These are phyloP conservation scores for Eremothecium gossypii DNA, from an alignment of 1,139 yeast genomes.

Conservation along the genomic window DNA sequence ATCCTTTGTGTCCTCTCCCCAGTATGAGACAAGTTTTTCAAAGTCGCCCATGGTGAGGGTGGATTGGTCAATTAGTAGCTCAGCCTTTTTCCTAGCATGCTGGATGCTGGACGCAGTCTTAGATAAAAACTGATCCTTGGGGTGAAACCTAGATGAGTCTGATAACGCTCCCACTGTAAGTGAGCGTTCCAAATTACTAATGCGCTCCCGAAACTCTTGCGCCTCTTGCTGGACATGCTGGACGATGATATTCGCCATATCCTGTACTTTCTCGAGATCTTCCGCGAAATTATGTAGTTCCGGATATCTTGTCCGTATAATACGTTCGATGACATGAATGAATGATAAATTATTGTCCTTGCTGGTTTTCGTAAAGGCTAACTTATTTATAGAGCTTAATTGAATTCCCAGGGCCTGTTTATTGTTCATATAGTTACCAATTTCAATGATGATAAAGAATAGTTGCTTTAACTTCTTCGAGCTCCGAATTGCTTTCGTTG, in stretches of 20 bases:
- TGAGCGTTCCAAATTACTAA: conserved; percentile 48
- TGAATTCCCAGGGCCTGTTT: conserved; percentile 81
- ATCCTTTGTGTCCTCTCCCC: conserved; percentile 72
- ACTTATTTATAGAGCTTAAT: conserved; percentile 68
- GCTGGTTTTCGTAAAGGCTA: conserved; percentile 76
- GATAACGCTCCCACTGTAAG: conserved; percentile 65
- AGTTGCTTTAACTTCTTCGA: conserved; percentile 59
- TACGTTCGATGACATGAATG: conserved; percentile 76
- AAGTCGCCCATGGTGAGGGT: conserved; percentile 45
- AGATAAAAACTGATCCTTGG: conserved; percentile 56
- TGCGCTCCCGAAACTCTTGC: conserved; percentile 45
- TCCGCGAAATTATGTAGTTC: conserved; percentile 68
- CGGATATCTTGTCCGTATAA: conserved; percentile 68
- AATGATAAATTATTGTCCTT: conserved; percentile 69
- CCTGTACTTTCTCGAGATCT: conserved; percentile 54
- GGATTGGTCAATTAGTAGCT: conserved; percentile 47
- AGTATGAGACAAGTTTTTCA: conserved; percentile 58
- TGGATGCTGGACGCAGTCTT: conserved; percentile 45
- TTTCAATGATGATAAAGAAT: conserved; percentile 65
- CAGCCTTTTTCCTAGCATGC: conserved; percentile 54
- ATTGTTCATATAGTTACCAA: conserved; percentile 94
- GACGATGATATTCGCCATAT: conserved; percentile 59
- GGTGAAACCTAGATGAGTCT: conserved; percentile 59
- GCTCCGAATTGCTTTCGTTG: conserved; percentile 46
- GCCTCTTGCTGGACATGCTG: conserved; percentile 73